Conservation (phyloP, 108 stramenopile species). For the Cyclotella choctawhatcheeana region DNA sequence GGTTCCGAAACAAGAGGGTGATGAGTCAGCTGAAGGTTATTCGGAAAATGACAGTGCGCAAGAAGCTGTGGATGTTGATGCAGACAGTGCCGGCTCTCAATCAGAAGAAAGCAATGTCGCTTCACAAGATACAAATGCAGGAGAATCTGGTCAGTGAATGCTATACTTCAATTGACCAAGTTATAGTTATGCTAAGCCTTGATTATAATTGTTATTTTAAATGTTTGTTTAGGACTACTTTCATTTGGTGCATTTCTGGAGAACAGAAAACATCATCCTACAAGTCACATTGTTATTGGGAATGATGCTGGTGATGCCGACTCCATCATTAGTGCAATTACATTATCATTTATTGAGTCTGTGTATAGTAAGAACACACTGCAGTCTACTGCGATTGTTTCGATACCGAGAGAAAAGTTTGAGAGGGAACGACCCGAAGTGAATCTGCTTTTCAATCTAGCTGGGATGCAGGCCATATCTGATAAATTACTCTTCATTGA, state of each 20-base stretch:
- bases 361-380: neutral
- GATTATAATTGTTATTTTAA: neutral
- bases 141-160: conserved; percentile 15
- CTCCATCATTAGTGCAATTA: conserved; percentile 76
- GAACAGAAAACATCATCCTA: conserved; percentile 37
- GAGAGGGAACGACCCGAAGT: conserved; percentile 65
- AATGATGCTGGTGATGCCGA: conserved; percentile 91
- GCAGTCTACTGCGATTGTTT: conserved; percentile 38
- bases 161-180: too few species aligned
- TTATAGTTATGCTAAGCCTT: too few species aligned
- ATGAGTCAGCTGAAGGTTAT: neutral
- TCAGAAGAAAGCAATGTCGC: too few species aligned
- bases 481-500: conserved; percentile 55
- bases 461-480: conserved; percentile 47
- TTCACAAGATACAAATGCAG: too few species aligned
- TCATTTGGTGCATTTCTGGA: conserved; percentile 33
- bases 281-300: conserved; percentile 64
- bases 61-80: neutral
- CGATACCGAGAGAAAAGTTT: conserved; percentile 44
- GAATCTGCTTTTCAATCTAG: conserved; percentile 58
- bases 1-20: neutral
- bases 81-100: neutral
- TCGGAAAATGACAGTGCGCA: neutral
- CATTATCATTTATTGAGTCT: conserved; percentile 68
- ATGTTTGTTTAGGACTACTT: neutral